Percentiles rank a stretch among this genome's conserved stretches.
These are phyloP conservation scores for Aurantiochytrium sp. DNA, from an alignment of 108 stramenopile species.

Conservation along the genomic window DNA sequence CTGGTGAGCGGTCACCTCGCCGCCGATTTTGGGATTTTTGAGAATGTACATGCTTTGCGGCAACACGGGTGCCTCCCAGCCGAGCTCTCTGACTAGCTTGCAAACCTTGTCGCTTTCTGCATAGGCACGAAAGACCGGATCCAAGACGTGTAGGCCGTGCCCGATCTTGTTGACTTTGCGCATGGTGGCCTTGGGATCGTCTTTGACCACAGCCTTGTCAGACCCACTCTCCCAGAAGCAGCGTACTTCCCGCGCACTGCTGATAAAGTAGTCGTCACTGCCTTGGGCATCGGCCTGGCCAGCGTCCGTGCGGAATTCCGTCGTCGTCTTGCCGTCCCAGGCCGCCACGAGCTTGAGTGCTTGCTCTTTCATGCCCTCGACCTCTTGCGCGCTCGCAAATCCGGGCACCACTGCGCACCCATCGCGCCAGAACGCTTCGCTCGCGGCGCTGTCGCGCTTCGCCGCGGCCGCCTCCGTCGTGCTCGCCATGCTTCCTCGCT, in stretches of 20 bases:
- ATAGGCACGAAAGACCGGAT: conserved; percentile 57
- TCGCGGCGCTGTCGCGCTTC: neutral
- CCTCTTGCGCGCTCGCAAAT: neutral
- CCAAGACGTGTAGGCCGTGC: conserved; percentile 65
- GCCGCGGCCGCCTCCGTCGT: neutral
- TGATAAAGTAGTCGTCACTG: conserved; percentile 70
- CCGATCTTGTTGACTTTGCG: conserved; percentile 77
- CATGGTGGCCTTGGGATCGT: conserved; percentile 54
- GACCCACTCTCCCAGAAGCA: conserved; percentile 69
- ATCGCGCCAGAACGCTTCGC: neutral
- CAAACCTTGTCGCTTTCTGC: conserved; percentile 47
- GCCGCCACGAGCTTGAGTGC: neutral
- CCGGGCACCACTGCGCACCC: neutral
- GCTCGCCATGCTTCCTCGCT: too few relatives aligned
- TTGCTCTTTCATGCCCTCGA: neutral
- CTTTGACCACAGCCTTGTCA: conserved; percentile 26
- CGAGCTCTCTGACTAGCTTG: conserved; percentile 56
- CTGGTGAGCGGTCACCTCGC: conserved; percentile 80
- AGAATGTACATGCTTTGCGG: conserved; percentile 92
- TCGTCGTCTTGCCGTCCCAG: conserved; percentile 17
- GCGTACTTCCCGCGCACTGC: conserved; percentile 59
- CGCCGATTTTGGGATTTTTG: conserved; percentile 69
- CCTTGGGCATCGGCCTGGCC: conserved; percentile 63
- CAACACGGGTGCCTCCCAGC: conserved; percentile 70
- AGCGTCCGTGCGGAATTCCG: conserved; percentile 66